Evolutionary conservation across 2,329 filamentous ascomycete species (phyloP).

Genomic region (Aspergillus fumigatiaffinis): DNA sequence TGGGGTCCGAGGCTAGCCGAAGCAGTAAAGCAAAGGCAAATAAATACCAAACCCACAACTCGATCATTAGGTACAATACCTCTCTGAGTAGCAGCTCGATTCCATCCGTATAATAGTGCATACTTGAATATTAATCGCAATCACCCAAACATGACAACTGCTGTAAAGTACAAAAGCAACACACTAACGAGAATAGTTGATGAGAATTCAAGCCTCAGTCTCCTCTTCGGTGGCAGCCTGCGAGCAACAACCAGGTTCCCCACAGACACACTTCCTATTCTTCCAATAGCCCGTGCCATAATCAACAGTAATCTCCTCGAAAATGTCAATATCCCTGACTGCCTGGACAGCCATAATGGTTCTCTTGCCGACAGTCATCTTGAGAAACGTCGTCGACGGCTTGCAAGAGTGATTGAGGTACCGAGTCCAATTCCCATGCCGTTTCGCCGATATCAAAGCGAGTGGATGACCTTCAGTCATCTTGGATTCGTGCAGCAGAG

Average conservation of each 20-base stretch:
- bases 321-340: constrained; percentile 23
- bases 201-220: not conserved
- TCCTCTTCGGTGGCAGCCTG: not conserved
- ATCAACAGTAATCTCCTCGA: constrained; percentile 32
- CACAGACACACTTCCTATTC: constrained; percentile 7
- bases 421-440: constrained; percentile 32
- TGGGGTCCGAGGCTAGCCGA: not conserved
- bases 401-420: constrained; percentile 37
- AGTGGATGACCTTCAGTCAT: not conserved
- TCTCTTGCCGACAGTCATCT: constrained; percentile 17
- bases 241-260: constrained; percentile 6
- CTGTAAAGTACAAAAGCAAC: not conserved
- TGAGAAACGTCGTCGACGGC: constrained; percentile 16
- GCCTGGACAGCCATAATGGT: constrained; percentile 18
- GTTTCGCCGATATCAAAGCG: constrained; percentile 15
- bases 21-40: not conserved
- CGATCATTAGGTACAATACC: not conserved
- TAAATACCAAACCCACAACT: too few relatives aligned
- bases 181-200: not conserved
- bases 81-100: too few relatives aligned
- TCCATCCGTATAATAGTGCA: too few relatives aligned
- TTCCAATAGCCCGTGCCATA: constrained; percentile 31
- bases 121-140: not conserved
- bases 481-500: constrained; percentile 7
- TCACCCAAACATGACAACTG: not conserved